Percentiles rank a stretch among this genome's conserved stretches.
phyloP scores from a whole-genome alignment of 805 yeast genomes.

The Priceomyces castillae region DNA sequence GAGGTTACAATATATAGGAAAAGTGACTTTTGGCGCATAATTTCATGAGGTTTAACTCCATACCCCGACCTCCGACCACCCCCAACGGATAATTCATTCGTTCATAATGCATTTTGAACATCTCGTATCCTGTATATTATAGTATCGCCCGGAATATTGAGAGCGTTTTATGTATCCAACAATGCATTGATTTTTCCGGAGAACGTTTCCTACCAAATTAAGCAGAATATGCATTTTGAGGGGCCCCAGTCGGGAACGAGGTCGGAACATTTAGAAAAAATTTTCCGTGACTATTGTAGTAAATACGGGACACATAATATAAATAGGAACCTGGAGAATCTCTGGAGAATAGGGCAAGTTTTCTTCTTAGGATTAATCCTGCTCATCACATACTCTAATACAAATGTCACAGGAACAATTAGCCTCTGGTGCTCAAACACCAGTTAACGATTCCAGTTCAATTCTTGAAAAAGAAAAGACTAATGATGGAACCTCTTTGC shows the following conservation, averaged over 20 bases:
- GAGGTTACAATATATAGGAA: no score
- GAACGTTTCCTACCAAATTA: background rate
- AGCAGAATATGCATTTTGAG: background rate
- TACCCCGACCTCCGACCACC: background rate
- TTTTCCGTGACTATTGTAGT: background rate
- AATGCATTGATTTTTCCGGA: background rate
- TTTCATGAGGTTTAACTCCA: no score
- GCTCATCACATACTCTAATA: background rate
- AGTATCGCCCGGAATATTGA: background rate
- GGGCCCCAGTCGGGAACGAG: background rate
- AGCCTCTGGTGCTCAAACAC: slow-evolving; percentile 32
- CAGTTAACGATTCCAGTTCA: slow-evolving; percentile 25
- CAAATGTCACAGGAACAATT: slow-evolving; percentile 20
- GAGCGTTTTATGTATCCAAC: background rate
- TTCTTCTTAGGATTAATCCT: background rate
- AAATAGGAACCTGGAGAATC: background rate
- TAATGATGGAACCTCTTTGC: background rate
- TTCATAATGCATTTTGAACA: background rate
- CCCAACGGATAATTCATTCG: background rate
- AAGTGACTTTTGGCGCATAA: no score
- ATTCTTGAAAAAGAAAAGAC: slow-evolving; percentile 21
- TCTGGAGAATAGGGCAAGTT: background rate
- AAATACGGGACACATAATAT: background rate
- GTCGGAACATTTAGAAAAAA: background rate
- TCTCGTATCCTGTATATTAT: background rate